Percentiles rank a stretch among this genome's conserved stretches.
phyloP scores from a whole-genome alignment of 1,284 basidiomycete genomes.

The Papiliotrema fonsecae region DNA sequence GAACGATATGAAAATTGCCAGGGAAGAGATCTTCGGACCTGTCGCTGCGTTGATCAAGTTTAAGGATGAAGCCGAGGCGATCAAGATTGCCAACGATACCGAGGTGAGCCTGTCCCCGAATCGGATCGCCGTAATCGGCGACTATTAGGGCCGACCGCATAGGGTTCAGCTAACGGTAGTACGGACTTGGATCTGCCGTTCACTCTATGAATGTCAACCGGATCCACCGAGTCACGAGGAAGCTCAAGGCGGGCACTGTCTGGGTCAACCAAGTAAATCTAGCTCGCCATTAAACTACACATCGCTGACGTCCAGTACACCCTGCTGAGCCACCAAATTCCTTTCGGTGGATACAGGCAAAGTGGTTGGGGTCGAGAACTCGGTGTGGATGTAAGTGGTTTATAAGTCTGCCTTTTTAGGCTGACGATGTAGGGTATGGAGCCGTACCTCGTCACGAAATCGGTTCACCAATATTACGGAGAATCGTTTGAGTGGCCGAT shows the following conservation, averaged over 20 bases:
- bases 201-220: slow-evolving; percentile 84
- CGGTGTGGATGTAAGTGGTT: slow-evolving; percentile 60
- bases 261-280: slow-evolving; percentile 64
- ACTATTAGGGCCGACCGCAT: too few species aligned
- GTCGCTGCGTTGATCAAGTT: slow-evolving; percentile 49
- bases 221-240: slow-evolving; percentile 74
- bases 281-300: background rate
- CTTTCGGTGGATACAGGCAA: slow-evolving; percentile 92
- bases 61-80: slow-evolving; percentile 47
- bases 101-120: slow-evolving; percentile 19
- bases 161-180: slow-evolving; percentile 44
- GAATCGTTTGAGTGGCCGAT: slow-evolving; percentile 4
- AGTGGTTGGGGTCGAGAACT: slow-evolving; percentile 78
- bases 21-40: slow-evolving; percentile 52
- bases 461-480: slow-evolving; percentile 5
- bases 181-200: slow-evolving; percentile 81
- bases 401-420: background rate
- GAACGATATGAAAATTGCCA: slow-evolving; percentile 34
- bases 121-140: too few species aligned
- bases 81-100: slow-evolving; percentile 75
- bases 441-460: slow-evolving; percentile 1
- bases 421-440: background rate
- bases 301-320: slow-evolving; percentile 57
- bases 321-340: slow-evolving; percentile 71
- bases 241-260: slow-evolving; percentile 71